Evolutionary conservation across 2,329 filamentous ascomycete species (phyloP).

Genomic region (Camptophora hylomeconis): DNA sequence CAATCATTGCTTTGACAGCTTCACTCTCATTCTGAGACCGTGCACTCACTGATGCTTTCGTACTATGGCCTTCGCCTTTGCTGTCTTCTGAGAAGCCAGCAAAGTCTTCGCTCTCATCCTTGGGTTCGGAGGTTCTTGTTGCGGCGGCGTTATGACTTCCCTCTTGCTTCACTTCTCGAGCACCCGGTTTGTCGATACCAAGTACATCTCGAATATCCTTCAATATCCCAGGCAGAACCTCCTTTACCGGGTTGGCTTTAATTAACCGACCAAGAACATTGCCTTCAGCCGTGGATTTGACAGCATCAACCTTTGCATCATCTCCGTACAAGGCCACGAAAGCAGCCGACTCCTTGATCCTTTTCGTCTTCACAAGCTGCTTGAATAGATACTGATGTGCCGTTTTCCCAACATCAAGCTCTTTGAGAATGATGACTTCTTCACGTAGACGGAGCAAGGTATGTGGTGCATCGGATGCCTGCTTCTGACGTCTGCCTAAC

Average conservation of each 20-base stretch:
- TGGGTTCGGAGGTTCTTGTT: no score
- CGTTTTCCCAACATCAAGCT: conserved; percentile 35
- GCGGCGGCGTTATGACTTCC: no score
- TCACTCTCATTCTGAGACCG: conserved; percentile 12
- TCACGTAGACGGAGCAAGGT: conserved; percentile 33
- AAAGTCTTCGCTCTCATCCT: conserved; percentile 17
- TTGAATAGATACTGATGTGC: conserved; percentile 45
- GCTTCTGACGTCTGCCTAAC: conserved; percentile 45
- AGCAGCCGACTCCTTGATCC: conserved; percentile 37
- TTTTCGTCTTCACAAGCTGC: conserved; percentile 43
- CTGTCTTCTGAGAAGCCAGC: conserved; percentile 18
- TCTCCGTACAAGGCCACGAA: conserved; percentile 29
- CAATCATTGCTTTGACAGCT: conserved; percentile 11
- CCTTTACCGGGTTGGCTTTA: conserved; percentile 46
- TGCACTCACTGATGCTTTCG: conserved; percentile 17
- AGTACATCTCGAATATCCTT: conserved; percentile 27
- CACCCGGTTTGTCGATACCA: conserved; percentile 20
- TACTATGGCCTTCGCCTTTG: conserved; percentile 20
- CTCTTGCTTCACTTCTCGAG: no score
- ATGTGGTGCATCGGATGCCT: conserved; percentile 32
- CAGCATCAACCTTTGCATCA: conserved; percentile 25
- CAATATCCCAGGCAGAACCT: conserved; percentile 37
- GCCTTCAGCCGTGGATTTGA: conserved; percentile 33
- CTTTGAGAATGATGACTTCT: conserved; percentile 46
- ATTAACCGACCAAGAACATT: conserved; percentile 49